Conservation (phyloP, 495 filamentous ascomycete genomes). For the Pyrenula massariospora region DNA sequence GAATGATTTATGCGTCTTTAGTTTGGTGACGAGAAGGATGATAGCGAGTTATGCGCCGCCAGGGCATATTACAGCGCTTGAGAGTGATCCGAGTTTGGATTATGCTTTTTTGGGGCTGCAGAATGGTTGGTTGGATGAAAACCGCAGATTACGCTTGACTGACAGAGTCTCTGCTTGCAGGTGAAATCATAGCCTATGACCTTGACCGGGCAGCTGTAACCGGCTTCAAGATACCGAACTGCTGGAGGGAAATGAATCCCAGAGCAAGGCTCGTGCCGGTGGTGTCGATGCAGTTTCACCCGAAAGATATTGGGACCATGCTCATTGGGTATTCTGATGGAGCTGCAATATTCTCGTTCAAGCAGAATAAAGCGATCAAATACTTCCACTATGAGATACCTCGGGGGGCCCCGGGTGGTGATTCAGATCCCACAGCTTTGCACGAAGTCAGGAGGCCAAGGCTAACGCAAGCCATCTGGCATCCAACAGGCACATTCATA, state of each 20-base stretch:
- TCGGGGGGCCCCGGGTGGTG: slow-evolving; percentile 76
- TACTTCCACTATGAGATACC: slow-evolving; percentile 78
- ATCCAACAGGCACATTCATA: slow-evolving; percentile 88
- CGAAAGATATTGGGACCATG: slow-evolving; percentile 84
- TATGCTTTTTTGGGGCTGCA: slow-evolving; percentile 75
- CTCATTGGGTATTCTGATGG: slow-evolving; percentile 81
- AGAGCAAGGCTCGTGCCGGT: slow-evolving; percentile 44
- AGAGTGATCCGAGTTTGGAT: slow-evolving; percentile 78
- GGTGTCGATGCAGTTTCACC: slow-evolving; percentile 73
- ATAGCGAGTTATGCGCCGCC: slow-evolving; percentile 58
- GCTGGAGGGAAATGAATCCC: slow-evolving; percentile 61
- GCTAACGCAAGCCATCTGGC: slow-evolving; percentile 76
- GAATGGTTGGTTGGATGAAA: slow-evolving; percentile 49
- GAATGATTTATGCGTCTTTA: slow-evolving; percentile 72
- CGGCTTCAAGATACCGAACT: slow-evolving; percentile 67
- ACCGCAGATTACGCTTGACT: neutral
- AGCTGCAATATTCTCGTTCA: slow-evolving; percentile 83
- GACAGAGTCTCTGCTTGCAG: slow-evolving; percentile 24
- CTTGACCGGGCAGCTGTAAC: slow-evolving; percentile 69
- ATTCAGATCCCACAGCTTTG: slow-evolving; percentile 37
- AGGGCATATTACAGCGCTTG: slow-evolving; percentile 54
- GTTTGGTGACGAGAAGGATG: slow-evolving; percentile 49
- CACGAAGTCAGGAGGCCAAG: slow-evolving; percentile 50
- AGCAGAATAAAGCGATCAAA: slow-evolving; percentile 64
- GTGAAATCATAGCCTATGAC: slow-evolving; percentile 81